phyloP scores from a whole-genome alignment of 176 grass and related monocot genomes.

The Eragrostis nindensis region DNA sequence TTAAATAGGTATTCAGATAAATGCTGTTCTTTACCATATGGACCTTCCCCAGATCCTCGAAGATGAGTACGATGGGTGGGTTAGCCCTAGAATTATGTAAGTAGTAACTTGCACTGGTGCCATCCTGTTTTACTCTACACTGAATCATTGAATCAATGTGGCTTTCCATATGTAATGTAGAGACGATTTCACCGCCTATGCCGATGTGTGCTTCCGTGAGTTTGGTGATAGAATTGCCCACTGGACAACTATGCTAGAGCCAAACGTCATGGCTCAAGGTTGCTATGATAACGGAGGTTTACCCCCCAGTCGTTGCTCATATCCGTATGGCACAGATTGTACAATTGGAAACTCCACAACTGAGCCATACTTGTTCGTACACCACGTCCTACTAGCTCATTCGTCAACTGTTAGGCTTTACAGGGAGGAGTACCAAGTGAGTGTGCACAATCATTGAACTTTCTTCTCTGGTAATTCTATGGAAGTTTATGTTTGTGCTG shows the following conservation, averaged over 20 bases:
- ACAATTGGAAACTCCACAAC: slow-evolving; percentile 53
- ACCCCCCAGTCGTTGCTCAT: slow-evolving; percentile 56
- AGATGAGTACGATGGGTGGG: slow-evolving; percentile 76
- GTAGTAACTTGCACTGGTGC: background rate
- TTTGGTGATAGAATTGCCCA: slow-evolving; percentile 63
- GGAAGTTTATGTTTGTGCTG: background rate
- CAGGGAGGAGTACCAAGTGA: slow-evolving; percentile 58
- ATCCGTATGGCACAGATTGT: slow-evolving; percentile 64
- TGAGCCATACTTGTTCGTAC: slow-evolving; percentile 66
- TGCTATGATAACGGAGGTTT: slow-evolving; percentile 20
- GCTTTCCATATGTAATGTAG: slow-evolving; percentile 25
- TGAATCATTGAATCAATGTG: background rate
- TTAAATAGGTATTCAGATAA: slow-evolving; percentile 57
- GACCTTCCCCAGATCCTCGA: slow-evolving; percentile 66
- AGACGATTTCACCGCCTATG: slow-evolving; percentile 70
- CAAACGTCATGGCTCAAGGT: slow-evolving; percentile 36
- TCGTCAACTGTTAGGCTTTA: slow-evolving; percentile 57
- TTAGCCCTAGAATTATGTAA: slow-evolving; percentile 63
- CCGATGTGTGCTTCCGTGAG: slow-evolving; percentile 64
- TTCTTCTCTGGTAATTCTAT: background rate
- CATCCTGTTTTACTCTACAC: background rate
- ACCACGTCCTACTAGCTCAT: slow-evolving; percentile 60
- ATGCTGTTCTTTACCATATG: slow-evolving; percentile 49
- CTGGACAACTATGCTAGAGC: slow-evolving; percentile 62
- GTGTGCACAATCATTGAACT: background rate